phyloP scores from a whole-genome alignment of 768 basidiomycete species.

The Antrodiella citrinella region DNA sequence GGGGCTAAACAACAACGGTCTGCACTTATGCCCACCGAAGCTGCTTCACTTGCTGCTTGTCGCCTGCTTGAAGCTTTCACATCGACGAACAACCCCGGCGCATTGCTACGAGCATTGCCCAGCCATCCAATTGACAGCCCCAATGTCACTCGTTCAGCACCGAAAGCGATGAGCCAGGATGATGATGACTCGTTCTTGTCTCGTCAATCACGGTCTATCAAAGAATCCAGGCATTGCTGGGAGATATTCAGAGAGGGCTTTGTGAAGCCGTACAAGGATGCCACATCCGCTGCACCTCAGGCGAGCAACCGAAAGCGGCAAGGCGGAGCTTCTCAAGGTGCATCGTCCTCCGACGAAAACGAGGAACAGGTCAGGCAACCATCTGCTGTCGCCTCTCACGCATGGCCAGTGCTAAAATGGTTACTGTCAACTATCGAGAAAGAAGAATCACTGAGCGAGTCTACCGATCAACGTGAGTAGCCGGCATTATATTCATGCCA shows the following conservation, averaged over 20 bases:
- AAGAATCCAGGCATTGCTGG: constrained; percentile 52
- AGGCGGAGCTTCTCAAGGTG: constrained; percentile 1
- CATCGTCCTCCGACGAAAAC: constrained; percentile 13
- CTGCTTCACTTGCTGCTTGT: constrained; percentile 43
- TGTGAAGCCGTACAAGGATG: constrained; percentile 27
- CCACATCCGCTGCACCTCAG: background rate
- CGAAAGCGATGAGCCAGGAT: constrained; percentile 15
- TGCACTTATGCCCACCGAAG: constrained; percentile 34
- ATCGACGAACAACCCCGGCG: constrained; percentile 45
- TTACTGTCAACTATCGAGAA: constrained; percentile 58
- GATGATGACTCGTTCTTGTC: constrained; percentile 51
- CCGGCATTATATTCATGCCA: constrained; percentile 3
- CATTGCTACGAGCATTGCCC: constrained; percentile 49
- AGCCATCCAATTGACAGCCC: constrained; percentile 26
- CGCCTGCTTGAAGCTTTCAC: constrained; percentile 48
- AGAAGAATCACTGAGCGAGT: constrained; percentile 39
- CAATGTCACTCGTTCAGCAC: no score
- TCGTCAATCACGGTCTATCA: constrained; percentile 44
- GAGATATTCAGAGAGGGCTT: constrained; percentile 49
- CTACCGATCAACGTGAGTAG: constrained; percentile 30
- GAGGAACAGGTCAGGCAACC: constrained; percentile 15
- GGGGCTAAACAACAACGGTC: constrained; percentile 28
- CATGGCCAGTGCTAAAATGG: constrained; percentile 72
- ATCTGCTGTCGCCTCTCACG: constrained; percentile 43
- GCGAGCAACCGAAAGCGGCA: constrained; percentile 5